Percentiles rank a stretch among this genome's conserved stretches.
Conservation (phyloP, 2,329 filamentous ascomycete species). For the Camptophora hylomeconis region DNA sequence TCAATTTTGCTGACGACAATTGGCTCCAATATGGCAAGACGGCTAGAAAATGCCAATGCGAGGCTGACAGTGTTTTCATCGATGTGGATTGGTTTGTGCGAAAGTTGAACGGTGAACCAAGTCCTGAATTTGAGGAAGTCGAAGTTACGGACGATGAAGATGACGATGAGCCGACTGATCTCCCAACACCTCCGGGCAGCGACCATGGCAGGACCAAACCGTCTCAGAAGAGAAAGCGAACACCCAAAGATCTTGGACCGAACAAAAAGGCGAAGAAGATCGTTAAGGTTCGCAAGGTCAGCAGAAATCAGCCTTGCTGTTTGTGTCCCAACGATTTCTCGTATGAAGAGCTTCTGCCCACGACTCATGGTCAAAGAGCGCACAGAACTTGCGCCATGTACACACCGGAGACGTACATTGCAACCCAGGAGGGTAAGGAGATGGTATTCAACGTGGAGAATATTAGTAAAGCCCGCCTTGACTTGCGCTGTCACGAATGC, state of each 20-base stretch:
- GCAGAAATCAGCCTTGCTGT: slow-evolving; percentile 50
- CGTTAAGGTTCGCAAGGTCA: slow-evolving; percentile 58
- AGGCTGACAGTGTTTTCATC: slow-evolving; percentile 96
- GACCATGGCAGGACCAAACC: slow-evolving; percentile 47
- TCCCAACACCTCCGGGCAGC: slow-evolving; percentile 67
- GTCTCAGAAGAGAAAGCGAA: slow-evolving; percentile 56
- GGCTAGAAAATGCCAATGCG: slow-evolving; percentile 93
- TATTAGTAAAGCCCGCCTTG: slow-evolving; percentile 74
- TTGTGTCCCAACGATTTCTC: slow-evolving; percentile 85
- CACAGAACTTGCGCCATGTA: slow-evolving; percentile 84
- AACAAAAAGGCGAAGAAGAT: slow-evolving; percentile 58
- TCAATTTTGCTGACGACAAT: slow-evolving; percentile 91
- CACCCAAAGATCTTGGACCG: slow-evolving; percentile 23
- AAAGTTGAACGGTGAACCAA: slow-evolving; percentile 73
- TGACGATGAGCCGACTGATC: slow-evolving; percentile 51
- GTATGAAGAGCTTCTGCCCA: slow-evolving; percentile 68
- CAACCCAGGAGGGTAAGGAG: slow-evolving; percentile 56
- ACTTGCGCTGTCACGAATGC: slow-evolving; percentile 90
- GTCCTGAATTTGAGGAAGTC: slow-evolving; percentile 34
- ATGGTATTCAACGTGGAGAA: slow-evolving; percentile 64
- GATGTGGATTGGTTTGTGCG: slow-evolving; percentile 93
- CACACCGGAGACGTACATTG: slow-evolving; percentile 82
- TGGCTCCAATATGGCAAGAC: slow-evolving; percentile 94
- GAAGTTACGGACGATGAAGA: slow-evolving; percentile 50
- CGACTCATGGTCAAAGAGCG: slow-evolving; percentile 74